phyloP scores from a whole-genome alignment of 805 yeast species.

The Scheffersomyces lignosus region DNA sequence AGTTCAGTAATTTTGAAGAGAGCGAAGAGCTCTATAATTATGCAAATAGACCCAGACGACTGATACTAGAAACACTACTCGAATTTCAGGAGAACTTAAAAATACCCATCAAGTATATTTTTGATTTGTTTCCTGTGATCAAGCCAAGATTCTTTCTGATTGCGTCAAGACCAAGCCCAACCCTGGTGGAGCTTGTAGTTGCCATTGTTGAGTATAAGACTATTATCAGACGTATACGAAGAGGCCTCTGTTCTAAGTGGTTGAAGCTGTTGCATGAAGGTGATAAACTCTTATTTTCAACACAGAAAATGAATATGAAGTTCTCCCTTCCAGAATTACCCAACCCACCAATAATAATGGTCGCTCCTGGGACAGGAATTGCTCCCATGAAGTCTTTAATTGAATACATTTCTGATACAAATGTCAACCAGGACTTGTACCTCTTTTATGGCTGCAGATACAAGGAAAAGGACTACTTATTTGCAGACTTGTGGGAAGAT shows the following conservation, averaged over 20 bases:
- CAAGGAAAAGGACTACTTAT: conserved; percentile 66
- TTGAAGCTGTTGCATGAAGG: conserved; percentile 49
- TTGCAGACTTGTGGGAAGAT: conserved; percentile 52
- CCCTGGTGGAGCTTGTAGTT: conserved; percentile 62
- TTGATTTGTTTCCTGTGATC: conserved; percentile 77
- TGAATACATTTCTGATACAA: conserved; percentile 26
- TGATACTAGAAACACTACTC: conserved; percentile 75
- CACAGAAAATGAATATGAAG: conserved; percentile 47
- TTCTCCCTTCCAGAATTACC: conserved; percentile 18
- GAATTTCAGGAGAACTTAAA: conserved; percentile 73
- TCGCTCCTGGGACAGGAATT: conserved; percentile 94
- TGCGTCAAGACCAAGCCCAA: conserved; percentile 56
- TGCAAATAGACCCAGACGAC: conserved; percentile 90
- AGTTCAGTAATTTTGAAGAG: conserved; percentile 70
- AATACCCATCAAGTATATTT: conserved; percentile 72
- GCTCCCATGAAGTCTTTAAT: conserved; percentile 87
- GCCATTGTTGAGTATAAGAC: conserved; percentile 90
- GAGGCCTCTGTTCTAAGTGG: conserved; percentile 84
- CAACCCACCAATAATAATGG: conserved; percentile 56
- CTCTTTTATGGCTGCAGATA: conserved; percentile 78
- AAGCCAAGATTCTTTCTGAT: conserved; percentile 85
- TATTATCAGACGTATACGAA: conserved; percentile 67
- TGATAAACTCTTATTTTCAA: conserved; percentile 52
- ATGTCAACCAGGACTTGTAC: conserved; percentile 35
- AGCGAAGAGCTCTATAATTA: conserved; percentile 84